A percentile compares a stretch with the other conserved stretches of the same genome.
These are phyloP conservation scores for Pichia sp. DNA, from an alignment of 1,139 yeast species.

Conservation along the genomic window DNA sequence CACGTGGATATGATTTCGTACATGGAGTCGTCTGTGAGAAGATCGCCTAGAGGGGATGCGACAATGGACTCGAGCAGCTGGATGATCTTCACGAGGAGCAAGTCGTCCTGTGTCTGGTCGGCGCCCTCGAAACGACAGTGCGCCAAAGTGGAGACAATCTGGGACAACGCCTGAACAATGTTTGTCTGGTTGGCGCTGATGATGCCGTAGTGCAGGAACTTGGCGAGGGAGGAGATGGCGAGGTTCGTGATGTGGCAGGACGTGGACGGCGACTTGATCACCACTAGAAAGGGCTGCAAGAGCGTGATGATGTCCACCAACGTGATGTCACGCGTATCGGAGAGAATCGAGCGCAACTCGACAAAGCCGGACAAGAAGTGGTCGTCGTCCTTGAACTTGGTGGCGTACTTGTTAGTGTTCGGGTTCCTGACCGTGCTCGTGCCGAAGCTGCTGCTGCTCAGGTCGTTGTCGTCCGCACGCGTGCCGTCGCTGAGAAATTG, in stretches of 20 bases:
- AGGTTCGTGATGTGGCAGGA: conserved; percentile 82
- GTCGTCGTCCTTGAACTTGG: conserved; percentile 37
- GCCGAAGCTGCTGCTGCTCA: not conserved
- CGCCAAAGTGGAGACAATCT: conserved; percentile 71
- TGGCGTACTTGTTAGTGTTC: conserved; percentile 23
- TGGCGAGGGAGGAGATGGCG: conserved; percentile 72
- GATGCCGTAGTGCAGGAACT: conserved; percentile 59
- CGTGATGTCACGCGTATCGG: conserved; percentile 49
- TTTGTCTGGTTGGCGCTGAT: conserved; percentile 44
- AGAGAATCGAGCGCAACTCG: conserved; percentile 67
- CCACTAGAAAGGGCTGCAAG: conserved; percentile 79
- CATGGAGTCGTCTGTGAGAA: conserved; percentile 74
- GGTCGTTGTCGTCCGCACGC: conserved; percentile 10
- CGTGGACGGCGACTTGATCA: conserved; percentile 80
- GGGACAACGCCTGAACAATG: conserved; percentile 51
- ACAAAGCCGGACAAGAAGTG: conserved; percentile 81
- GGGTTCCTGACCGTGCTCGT: conserved; percentile 19
- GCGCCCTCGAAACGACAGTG: conserved; percentile 96
- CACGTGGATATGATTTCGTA: conserved; percentile 91
- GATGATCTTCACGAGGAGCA: conserved; percentile 79
- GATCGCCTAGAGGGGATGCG: conserved; percentile 56
- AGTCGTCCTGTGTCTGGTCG: conserved; percentile 89
- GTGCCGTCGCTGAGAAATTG: conserved; percentile 35
- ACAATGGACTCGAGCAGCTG: conserved; percentile 68
- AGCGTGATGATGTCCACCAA: conserved; percentile 69